These are phyloP conservation scores for Colletotrichum gigasporum DNA, from an alignment of 2,329 filamentous ascomycete species.

Conservation along the genomic window DNA sequence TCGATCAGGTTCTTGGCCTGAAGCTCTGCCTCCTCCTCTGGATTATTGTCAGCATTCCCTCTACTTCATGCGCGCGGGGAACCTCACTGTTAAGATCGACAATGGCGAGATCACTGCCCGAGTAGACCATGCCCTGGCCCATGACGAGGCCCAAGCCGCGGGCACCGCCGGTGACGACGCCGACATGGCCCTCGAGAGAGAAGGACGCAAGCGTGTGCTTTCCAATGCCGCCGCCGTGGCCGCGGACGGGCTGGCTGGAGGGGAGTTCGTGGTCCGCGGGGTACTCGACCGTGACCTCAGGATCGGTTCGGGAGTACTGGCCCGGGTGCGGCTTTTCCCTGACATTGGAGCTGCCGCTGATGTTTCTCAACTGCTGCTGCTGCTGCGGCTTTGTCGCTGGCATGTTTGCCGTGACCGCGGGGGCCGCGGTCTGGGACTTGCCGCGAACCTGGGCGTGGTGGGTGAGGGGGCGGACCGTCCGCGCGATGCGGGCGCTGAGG, in stretches of 20 bases:
- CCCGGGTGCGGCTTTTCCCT: conserved; percentile 57
- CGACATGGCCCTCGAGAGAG: conserved; percentile 85
- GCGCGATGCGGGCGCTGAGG: conserved; percentile 28
- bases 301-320: conserved; percentile 81
- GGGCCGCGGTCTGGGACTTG: conserved; percentile 12
- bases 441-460: conserved; percentile 9
- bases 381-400: conserved; percentile 25
- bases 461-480: conserved; percentile 21
- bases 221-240: conserved; percentile 81
- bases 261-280: conserved; percentile 80
- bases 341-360: conserved; percentile 42
- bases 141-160: conserved; percentile 91
- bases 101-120: conserved; percentile 88
- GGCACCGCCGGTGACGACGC: conserved; percentile 89
- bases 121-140: conserved; percentile 89
- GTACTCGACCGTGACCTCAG: conserved; percentile 81
- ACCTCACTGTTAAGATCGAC: conserved; percentile 89
- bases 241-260: conserved; percentile 74
- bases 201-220: conserved; percentile 88
- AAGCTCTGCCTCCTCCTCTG: conserved; percentile 76
- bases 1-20: conserved; percentile 80
- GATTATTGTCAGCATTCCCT: neutral
- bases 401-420: conserved; percentile 36
- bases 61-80: neutral
- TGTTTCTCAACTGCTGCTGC: conserved; percentile 38